Conservation (phyloP, 2,329 filamentous ascomycete species). For the Fusarium sp. region DNA sequence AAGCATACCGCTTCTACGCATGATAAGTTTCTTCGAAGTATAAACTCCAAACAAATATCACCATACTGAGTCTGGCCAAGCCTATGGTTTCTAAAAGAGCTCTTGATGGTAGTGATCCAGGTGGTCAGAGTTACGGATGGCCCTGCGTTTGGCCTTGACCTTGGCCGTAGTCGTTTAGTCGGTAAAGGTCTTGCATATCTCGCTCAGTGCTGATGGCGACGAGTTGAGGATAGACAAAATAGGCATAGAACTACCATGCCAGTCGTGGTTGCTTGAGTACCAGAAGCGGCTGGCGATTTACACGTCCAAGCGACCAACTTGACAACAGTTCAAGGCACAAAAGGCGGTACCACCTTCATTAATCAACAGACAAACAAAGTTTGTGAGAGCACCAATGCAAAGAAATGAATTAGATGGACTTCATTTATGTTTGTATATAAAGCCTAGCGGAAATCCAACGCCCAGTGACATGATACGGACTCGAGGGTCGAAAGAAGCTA, state of each 20-base stretch:
- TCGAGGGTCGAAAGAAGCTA: neutral
- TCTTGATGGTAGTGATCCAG: neutral
- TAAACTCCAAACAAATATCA: accelerated
- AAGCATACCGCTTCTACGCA: neutral
- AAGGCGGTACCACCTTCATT: neutral
- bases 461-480: neutral
- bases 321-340: neutral
- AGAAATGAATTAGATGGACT: too few relatives aligned
- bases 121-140: neutral
- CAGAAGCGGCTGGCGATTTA: neutral
- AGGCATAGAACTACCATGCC: neutral
- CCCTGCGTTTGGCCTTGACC: neutral
- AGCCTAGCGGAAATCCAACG: neutral
- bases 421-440: too few relatives aligned
- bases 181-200: neutral
- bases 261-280: neutral
- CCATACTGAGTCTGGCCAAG: neutral
- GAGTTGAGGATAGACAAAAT: neutral
- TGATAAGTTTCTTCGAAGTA: neutral
- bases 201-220: neutral
- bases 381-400: neutral
- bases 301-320: neutral
- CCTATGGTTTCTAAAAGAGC: accelerated
- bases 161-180: neutral
- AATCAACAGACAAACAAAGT: neutral